Evolutionary conservation across 352 stramenopile genomes (phyloP).

Genomic region (Elongisporangium prolatum): DNA sequence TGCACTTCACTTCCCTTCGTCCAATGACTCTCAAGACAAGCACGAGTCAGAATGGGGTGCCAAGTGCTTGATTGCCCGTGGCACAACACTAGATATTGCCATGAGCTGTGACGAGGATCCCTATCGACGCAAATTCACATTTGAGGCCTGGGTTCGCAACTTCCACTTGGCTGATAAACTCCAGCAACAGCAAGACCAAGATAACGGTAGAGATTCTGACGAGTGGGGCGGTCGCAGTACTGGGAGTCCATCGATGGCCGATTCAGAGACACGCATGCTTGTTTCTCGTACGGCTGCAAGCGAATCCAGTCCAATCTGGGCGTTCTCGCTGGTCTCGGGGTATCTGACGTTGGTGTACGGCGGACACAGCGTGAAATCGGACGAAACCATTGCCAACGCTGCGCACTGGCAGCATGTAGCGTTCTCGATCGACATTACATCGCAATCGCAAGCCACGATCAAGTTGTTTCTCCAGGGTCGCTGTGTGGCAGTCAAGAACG

Average conservation of each 20-base stretch:
- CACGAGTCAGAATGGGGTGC: conserved; percentile 29
- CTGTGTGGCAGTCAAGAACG: conserved; percentile 47
- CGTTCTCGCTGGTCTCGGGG: conserved; percentile 9
- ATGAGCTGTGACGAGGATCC: conserved; percentile 75
- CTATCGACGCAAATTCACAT: conserved; percentile 72
- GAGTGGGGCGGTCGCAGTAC: background rate
- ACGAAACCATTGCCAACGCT: conserved; percentile 30
- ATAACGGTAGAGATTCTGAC: conserved; percentile 5
- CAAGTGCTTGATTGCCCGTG: conserved; percentile 41
- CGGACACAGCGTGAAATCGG: conserved; percentile 33
- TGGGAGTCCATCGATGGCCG: background rate
- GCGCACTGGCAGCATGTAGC: conserved; percentile 64
- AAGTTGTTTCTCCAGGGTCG: conserved; percentile 59
- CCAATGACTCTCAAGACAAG: background rate
- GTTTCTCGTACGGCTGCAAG: conserved; percentile 7
- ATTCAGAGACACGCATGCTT: conserved; percentile 7
- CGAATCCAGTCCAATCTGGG: background rate
- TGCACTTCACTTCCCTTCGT: conserved; percentile 43
- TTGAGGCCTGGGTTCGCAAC: conserved; percentile 75
- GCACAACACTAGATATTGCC: conserved; percentile 65
- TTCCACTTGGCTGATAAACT: conserved; percentile 25
- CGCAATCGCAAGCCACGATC: conserved; percentile 35
- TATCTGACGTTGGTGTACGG: conserved; percentile 22
- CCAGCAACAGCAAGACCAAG: conserved; percentile 24
- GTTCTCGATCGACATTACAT: conserved; percentile 61